Conservation (phyloP, 2,329 filamentous ascomycete species). For the Blastomyces gilchristii region DNA sequence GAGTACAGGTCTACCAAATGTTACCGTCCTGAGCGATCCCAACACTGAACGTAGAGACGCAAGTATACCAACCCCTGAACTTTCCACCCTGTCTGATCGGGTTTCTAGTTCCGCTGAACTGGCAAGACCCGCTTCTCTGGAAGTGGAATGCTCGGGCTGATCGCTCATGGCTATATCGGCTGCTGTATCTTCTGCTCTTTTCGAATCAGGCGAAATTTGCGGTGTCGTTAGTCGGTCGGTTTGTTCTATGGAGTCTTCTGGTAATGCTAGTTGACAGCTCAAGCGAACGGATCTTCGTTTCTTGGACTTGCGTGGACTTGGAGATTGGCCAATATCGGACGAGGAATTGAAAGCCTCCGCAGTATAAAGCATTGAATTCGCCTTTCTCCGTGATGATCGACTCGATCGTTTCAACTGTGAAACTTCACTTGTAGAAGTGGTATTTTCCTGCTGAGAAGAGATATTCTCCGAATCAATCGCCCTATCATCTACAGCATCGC, state of each 20-base stretch:
- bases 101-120: not conserved
- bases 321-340: constrained; percentile 8
- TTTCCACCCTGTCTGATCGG: not conserved
- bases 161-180: constrained; percentile 2
- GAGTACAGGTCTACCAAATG: constrained; percentile 55
- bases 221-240: not conserved
- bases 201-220: not conserved
- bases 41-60: constrained; percentile 47
- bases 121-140: not conserved
- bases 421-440: not conserved
- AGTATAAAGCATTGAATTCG: constrained; percentile 16
- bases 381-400: constrained; percentile 3
- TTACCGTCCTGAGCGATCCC: constrained; percentile 47
- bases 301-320: constrained; percentile 17
- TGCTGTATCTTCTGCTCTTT: not conserved
- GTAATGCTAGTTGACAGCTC: constrained; percentile 17
- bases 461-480: not conserved
- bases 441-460: constrained; percentile 1
- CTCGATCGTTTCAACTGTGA: not conserved
- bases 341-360: not conserved
- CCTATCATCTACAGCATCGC: not conserved
- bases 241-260: not conserved
- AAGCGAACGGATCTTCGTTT: constrained; percentile 26
- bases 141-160: not conserved
- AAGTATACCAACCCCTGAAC: constrained; percentile 42